Conservation (phyloP, 345 rosid species). For the Euphorbia peplus region DNA sequence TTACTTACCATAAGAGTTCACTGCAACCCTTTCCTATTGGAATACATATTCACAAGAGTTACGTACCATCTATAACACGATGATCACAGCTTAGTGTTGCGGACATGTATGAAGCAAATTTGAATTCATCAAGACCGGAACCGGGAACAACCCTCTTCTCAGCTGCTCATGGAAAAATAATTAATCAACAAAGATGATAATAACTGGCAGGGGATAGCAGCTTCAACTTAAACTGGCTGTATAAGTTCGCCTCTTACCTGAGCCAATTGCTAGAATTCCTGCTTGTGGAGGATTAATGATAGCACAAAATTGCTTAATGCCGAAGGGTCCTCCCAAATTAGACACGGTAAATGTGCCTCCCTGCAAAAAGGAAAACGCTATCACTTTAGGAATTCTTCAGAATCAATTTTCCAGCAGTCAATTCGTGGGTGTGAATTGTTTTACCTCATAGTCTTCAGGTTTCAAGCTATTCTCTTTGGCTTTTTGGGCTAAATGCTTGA, state of each 20-base stretch:
- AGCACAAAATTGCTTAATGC: slow-evolving; percentile 91
- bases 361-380: slow-evolving; percentile 37
- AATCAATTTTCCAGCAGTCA: background rate
- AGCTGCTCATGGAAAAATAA: slow-evolving; percentile 44
- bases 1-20: no score
- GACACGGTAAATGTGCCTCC: slow-evolving; percentile 96
- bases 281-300: slow-evolving; percentile 95
- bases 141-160: slow-evolving; percentile 86
- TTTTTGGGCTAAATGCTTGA: slow-evolving; percentile 79
- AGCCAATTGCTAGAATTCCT: slow-evolving; percentile 89
- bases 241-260: slow-evolving; percentile 46
- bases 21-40: no score
- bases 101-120: slow-evolving; percentile 76
- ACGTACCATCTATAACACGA: slow-evolving; percentile 89
- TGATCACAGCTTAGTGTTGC: slow-evolving; percentile 95
- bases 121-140: slow-evolving; percentile 56
- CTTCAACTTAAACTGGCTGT: background rate
- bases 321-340: slow-evolving; percentile 98
- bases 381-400: background rate
- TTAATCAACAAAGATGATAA: slow-evolving; percentile 4
- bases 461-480: slow-evolving; percentile 85
- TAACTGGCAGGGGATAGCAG: background rate
- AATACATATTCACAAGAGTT: background rate
- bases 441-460: slow-evolving; percentile 96
- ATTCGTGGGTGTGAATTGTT: background rate